A percentile compares a stretch with the other conserved stretches of the same genome.
phyloP scores from a whole-genome alignment of 768 basidiomycete species.

The Dacryopinax spathularia region DNA sequence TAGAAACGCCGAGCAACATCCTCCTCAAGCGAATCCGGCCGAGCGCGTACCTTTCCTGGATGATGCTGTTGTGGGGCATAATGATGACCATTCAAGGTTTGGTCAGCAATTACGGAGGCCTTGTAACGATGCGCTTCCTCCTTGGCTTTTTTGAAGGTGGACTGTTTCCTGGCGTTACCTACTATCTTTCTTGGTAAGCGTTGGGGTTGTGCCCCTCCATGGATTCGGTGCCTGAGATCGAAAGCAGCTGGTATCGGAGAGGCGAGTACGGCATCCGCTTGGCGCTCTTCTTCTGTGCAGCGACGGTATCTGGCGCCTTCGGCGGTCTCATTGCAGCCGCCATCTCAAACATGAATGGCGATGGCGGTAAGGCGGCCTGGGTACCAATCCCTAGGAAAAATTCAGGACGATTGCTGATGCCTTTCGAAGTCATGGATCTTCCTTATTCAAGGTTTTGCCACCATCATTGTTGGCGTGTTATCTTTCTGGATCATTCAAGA shows the following conservation, averaged over 20 bases:
- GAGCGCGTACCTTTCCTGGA: conserved; percentile 56
- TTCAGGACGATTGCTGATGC: neutral
- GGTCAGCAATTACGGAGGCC: conserved; percentile 51
- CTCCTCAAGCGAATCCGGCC: conserved; percentile 60
- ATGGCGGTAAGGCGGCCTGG: conserved; percentile 43
- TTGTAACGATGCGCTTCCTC: conserved; percentile 42
- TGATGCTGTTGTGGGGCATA: conserved; percentile 64
- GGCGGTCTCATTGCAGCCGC: conserved; percentile 44
- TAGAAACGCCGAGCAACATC: conserved; percentile 56
- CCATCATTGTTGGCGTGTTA: neutral
- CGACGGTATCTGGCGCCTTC: conserved; percentile 71
- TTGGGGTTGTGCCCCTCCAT: too few relatives aligned
- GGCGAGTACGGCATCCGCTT: conserved; percentile 62
- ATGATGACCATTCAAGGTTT: conserved; percentile 68
- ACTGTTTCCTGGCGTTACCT: conserved; percentile 33
- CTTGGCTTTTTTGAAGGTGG: conserved; percentile 62
- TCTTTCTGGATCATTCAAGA: neutral
- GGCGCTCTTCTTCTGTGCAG: conserved; percentile 61
- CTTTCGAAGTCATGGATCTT: neutral
- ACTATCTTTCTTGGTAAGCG: neutral
- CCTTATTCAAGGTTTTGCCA: neutral
- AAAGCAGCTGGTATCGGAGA: conserved; percentile 58
- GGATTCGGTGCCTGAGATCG: neutral
- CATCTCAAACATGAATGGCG: conserved; percentile 43
- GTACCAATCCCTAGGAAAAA: neutral